A percentile compares a stretch with the other conserved stretches of the same genome.
These are phyloP conservation scores for Termitomyces sp. DNA, from an alignment of 768 basidiomycete species.

Conservation along the genomic window DNA sequence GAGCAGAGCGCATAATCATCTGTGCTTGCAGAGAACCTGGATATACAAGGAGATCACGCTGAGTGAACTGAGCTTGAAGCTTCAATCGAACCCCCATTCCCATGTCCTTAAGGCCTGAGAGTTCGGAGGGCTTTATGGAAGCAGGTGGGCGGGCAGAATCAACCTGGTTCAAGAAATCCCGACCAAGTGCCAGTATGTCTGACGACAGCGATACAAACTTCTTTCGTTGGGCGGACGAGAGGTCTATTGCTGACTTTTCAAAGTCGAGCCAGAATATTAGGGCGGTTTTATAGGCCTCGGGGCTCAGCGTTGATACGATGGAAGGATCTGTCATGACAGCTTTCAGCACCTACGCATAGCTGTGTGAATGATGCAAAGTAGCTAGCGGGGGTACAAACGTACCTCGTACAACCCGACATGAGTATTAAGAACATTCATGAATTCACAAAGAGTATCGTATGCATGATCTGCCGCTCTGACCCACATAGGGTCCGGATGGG, in stretches of 20 bases:
- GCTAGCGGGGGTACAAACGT: slow-evolving; percentile 29
- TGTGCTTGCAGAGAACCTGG: slow-evolving; percentile 88
- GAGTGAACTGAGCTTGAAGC: slow-evolving; percentile 74
- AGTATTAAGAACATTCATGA: slow-evolving; percentile 97
- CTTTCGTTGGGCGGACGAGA: slow-evolving; percentile 72
- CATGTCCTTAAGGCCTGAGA: slow-evolving; percentile 71
- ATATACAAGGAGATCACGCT: slow-evolving; percentile 74
- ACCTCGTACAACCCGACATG: slow-evolving; percentile 88
- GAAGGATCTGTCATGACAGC: slow-evolving; percentile 65
- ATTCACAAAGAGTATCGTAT: slow-evolving; percentile 91
- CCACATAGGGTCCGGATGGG: slow-evolving; percentile 88
- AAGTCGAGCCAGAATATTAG: slow-evolving; percentile 96
- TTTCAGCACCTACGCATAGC: slow-evolving; percentile 56
- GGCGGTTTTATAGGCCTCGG: slow-evolving; percentile 83
- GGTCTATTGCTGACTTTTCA: slow-evolving; percentile 92
- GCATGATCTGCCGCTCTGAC: slow-evolving; percentile 79
- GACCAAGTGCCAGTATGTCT: slow-evolving; percentile 82
- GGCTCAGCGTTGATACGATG: slow-evolving; percentile 61
- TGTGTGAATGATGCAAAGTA: slow-evolving; percentile 17
- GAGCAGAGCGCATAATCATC: slow-evolving; percentile 89
- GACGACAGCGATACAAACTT: slow-evolving; percentile 90
- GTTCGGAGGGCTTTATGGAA: slow-evolving; percentile 62
- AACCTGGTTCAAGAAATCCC: slow-evolving; percentile 76
- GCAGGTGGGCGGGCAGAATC: slow-evolving; percentile 63
- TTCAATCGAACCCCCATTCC: slow-evolving; percentile 73